Evolutionary conservation across 1,139 yeast species (phyloP), one percentile per base, ranked within the genome.

Genomic region (Debaryomyces sp.): DNA sequence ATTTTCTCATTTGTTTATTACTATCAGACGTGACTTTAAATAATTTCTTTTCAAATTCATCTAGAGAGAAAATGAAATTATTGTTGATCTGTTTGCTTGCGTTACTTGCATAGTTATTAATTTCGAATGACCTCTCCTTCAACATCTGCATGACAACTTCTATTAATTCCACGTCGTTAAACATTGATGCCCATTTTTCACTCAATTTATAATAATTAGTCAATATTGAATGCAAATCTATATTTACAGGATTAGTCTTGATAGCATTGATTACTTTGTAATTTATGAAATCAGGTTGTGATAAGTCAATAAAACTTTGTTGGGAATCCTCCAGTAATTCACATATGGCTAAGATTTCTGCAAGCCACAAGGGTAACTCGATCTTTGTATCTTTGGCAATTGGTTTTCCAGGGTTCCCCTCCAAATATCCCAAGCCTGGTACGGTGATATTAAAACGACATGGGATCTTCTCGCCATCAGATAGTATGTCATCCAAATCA

Each of bases 281-380:
- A 24, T 81, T 75, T 49, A 89, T 76, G 47, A 84, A 81, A 2
- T 84, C 87, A 0, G 97, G 97, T 44, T 81, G 82, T 22, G 82
- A 66, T 44, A 91, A 70, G 44, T 85, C 85, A 4, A 91, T 72
- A 57, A 90, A 87, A n/a, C 89, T 81, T 10, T 73, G 71, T 7
- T 77, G 72, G 7, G 70, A 67, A 13, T 67, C 69, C 17, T 66
- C 74, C 53, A 64, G 62, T 35, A 64, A 70, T 13, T 73, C 74
- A 38, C 81, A 77, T 35, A 77, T 73, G 1, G 96, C 96, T 38
- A 94, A 69, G 4, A 88, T 80, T 54, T 84, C 85, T 0, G 97
- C 96, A 42, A 94, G 69, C 99, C 99, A 94, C 30, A 91, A 66
- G 1, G 99, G 98, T 37, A 94, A 73, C 51, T 89, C 95, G 5